phyloP scores from a whole-genome alignment of 2,329 filamentous ascomycete species.

The Onygenales sp. region DNA sequence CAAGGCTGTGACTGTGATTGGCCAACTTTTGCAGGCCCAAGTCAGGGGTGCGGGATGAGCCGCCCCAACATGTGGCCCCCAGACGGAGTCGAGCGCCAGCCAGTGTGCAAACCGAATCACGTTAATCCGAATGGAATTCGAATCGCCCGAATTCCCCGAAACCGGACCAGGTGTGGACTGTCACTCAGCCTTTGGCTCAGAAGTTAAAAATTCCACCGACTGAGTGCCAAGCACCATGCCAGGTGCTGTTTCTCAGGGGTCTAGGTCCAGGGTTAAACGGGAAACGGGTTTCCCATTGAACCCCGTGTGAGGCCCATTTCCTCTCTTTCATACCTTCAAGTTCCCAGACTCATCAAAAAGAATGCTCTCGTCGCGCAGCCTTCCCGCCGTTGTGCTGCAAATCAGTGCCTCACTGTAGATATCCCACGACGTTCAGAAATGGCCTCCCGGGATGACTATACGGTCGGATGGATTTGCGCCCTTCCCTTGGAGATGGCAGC shows the following conservation, averaged over 20 bases:
- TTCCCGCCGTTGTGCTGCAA: not conserved
- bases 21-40: too few species aligned
- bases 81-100: too few species aligned
- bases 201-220: not conserved
- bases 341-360: not conserved
- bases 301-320: not conserved
- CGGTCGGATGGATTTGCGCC: constrained; percentile 10
- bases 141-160: too few species aligned
- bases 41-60: too few species aligned
- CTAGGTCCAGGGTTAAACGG: not conserved
- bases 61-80: too few species aligned
- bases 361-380: not conserved
- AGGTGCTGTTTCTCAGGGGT: not conserved
- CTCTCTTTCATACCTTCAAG: not conserved
- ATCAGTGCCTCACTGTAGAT: not conserved
- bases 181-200: not conserved
- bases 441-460: constrained; percentile 8
- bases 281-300: not conserved
- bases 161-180: too few species aligned
- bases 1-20: too few species aligned
- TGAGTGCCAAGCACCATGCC: not conserved
- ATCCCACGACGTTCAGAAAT: not conserved
- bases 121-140: too few species aligned
- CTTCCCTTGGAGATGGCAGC: constrained; percentile 6
- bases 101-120: too few species aligned